phyloP scores from a whole-genome alignment of 306 rosid species.

The Echinosophora koreensis region DNA sequence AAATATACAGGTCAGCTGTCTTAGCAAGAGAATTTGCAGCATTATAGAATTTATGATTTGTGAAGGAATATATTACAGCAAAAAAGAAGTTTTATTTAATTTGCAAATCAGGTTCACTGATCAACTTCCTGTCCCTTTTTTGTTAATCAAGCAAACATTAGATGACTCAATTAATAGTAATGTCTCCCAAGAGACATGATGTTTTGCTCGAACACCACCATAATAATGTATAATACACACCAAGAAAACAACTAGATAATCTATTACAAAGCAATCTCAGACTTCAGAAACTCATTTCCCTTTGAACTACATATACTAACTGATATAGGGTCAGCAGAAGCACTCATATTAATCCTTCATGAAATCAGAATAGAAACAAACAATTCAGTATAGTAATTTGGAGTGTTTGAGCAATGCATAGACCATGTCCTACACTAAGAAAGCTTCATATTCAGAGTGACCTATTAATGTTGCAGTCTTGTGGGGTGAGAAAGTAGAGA shows the following conservation, averaged over 20 bases:
- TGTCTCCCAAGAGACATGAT: neutral
- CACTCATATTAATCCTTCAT: neutral
- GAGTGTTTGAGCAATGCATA: constrained; percentile 3
- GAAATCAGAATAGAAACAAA: neutral
- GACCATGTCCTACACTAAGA: neutral
- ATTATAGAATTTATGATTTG: neutral
- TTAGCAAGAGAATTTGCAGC: neutral
- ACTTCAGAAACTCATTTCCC: constrained; percentile 14
- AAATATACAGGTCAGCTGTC: neutral
- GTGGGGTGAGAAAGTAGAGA: constrained; percentile 12
- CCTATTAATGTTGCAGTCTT: neutral
- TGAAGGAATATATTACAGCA: neutral
- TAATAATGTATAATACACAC: neutral
- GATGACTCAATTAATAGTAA: neutral
- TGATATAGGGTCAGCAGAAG: constrained; percentile 16
- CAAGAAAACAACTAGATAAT: constrained; percentile 22
- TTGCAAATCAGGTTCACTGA: neutral
- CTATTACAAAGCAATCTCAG: constrained; percentile 2
- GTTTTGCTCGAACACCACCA: neutral
- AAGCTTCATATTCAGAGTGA: neutral
- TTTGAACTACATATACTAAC: constrained; percentile 18
- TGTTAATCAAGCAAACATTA: constrained; percentile 3
- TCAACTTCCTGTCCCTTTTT: neutral
- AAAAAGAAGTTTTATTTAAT: neutral
- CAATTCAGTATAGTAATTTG: neutral